These are phyloP conservation scores for Kuraishia hungarica DNA, from an alignment of 805 yeast genomes.

Conservation along the genomic window DNA sequence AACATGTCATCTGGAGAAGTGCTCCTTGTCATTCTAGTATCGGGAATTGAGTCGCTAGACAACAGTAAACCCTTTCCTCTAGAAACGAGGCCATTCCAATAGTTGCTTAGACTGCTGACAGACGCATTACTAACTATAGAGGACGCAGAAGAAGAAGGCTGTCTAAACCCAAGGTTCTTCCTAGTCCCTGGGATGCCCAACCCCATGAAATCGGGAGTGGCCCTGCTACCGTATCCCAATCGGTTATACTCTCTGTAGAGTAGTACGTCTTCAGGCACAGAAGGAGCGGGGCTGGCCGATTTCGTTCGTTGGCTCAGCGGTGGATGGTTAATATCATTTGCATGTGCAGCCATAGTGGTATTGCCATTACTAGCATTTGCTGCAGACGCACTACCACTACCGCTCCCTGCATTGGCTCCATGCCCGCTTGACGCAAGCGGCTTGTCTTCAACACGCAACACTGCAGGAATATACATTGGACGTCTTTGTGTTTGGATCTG, in stretches of 20 bases:
- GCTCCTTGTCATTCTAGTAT: not conserved
- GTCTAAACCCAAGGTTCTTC: not conserved
- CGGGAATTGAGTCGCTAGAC: not conserved
- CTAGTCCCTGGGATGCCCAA: not conserved
- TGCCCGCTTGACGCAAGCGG: not conserved
- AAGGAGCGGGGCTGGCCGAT: not conserved
- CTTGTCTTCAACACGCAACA: slow-evolving; percentile 33
- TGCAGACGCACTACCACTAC: not conserved
- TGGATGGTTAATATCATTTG: no score
- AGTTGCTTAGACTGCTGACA: not conserved
- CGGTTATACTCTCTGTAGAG: not conserved
- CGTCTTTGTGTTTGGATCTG: slow-evolving; percentile 76
- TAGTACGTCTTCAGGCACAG: not conserved
- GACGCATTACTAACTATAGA: not conserved
- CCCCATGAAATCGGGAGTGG: not conserved
- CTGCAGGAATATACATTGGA: slow-evolving; percentile 90
- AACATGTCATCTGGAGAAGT: not conserved
- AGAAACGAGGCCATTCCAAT: not conserved
- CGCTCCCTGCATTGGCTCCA: not conserved
- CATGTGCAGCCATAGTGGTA: no score
- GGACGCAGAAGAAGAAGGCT: not conserved
- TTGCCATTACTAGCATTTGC: no score
- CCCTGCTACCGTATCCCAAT: not conserved
- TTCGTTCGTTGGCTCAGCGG: not conserved
- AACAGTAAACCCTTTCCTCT: not conserved